These are phyloP conservation scores for Phaeomoniella chlamydospora DNA, from an alignment of 2,329 filamentous ascomycete species.

Conservation along the genomic window DNA sequence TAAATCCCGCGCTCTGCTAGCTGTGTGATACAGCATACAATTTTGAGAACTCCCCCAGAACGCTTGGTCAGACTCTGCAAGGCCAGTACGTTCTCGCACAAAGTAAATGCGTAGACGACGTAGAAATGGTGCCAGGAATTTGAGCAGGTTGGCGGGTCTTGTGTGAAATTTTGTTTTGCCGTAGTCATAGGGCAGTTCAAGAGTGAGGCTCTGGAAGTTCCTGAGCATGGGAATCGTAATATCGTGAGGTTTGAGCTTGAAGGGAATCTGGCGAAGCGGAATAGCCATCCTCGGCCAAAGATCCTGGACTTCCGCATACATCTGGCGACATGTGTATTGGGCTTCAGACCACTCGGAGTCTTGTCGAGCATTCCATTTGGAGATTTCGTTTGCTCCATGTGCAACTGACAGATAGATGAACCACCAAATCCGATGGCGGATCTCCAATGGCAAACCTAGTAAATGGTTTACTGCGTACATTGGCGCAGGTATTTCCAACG, in stretches of 20 bases:
- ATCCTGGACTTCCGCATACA: neutral
- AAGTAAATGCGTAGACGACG: neutral
- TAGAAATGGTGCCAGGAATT: neutral
- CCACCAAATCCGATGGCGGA: neutral
- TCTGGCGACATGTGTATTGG: neutral
- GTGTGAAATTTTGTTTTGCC: neutral
- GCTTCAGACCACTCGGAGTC: neutral
- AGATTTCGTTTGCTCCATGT: neutral
- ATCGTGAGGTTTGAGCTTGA: neutral
- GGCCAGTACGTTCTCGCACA: too few species aligned
- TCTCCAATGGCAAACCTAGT: neutral
- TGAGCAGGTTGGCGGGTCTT: neutral
- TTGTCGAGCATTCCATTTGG: neutral
- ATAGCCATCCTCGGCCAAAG: neutral
- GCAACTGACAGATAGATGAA: neutral
- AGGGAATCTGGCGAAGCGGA: neutral
- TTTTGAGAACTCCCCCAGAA: neutral
- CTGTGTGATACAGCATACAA: neutral
- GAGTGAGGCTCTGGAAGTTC: neutral
- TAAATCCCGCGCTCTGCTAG: too few species aligned
- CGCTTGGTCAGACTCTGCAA: too few species aligned
- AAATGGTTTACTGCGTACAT: neutral
- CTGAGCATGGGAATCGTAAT: neutral
- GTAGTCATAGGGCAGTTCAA: too few species aligned
- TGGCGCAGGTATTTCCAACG: too few species aligned